Conservation (phyloP, 2,329 filamentous ascomycete species). For the Pseudonectria buxi region DNA sequence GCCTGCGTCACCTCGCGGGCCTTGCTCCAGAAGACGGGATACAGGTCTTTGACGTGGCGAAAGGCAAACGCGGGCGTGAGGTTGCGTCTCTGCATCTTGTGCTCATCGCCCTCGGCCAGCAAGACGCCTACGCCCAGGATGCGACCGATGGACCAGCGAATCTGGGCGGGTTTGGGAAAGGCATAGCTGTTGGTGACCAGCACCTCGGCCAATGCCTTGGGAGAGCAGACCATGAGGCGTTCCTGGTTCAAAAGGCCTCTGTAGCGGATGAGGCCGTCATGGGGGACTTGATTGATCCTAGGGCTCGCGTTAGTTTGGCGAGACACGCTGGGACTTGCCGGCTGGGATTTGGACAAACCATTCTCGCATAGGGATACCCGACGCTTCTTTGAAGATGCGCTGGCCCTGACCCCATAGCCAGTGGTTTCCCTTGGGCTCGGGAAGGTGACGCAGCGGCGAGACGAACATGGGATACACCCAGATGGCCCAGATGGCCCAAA, state of each 20-base stretch:
- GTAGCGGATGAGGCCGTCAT: constrained; percentile 65
- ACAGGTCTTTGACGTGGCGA: constrained; percentile 76
- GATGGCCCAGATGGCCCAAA: constrained; percentile 34
- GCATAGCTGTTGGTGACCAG: constrained; percentile 63
- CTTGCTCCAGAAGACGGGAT: constrained; percentile 79
- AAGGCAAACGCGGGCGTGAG: constrained; percentile 81
- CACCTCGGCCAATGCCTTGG: constrained; percentile 64
- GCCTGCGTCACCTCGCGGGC: constrained; percentile 58
- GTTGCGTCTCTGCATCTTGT: constrained; percentile 73
- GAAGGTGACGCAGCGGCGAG: constrained; percentile 43
- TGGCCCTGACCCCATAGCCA: constrained; percentile 44
- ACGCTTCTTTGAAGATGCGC: constrained; percentile 32
- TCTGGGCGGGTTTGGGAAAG: constrained; percentile 54
- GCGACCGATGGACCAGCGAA: constrained; percentile 51
- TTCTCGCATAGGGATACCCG: constrained; percentile 38
- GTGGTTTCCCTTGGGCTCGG: constrained; percentile 35
- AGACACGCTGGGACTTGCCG: too few species aligned
- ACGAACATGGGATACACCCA: constrained; percentile 43
- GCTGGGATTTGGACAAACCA: constrained; percentile 33
- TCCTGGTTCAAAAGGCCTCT: constrained; percentile 55
- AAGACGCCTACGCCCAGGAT: constrained; percentile 67
- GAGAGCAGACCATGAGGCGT: constrained; percentile 52
- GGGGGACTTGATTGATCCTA: constrained; percentile 55
- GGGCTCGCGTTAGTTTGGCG: constrained; percentile 15
- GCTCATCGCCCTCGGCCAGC: constrained; percentile 84